phyloP scores from a whole-genome alignment of 2,329 filamentous ascomycete genomes.

The Fusarium sp. region DNA sequence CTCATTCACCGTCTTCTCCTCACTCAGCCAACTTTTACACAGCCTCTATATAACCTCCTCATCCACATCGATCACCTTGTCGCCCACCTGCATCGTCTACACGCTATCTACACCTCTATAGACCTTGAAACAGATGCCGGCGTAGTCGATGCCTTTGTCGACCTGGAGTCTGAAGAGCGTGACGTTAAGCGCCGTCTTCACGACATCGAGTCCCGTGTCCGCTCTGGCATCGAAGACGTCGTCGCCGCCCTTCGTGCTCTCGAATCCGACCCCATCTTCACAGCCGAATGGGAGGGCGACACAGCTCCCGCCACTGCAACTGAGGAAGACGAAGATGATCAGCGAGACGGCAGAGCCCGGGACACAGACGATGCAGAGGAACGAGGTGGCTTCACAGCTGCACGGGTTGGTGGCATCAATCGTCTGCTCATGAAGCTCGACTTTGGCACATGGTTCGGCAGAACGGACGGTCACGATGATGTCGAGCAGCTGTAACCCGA shows the following conservation, averaged over 20 bases:
- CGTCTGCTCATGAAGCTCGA: slow-evolving; percentile 92
- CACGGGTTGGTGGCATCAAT: slow-evolving; percentile 83
- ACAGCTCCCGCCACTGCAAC: slow-evolving; percentile 25
- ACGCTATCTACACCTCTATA: slow-evolving; percentile 79
- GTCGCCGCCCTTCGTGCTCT: slow-evolving; percentile 65
- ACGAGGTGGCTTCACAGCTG: slow-evolving; percentile 69
- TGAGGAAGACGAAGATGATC: slow-evolving; percentile 27
- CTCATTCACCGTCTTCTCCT: slow-evolving; percentile 76
- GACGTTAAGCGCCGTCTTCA: slow-evolving; percentile 74
- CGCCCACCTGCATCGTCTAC: slow-evolving; percentile 79
- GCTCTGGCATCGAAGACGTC: slow-evolving; percentile 74
- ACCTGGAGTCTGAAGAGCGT: slow-evolving; percentile 77
- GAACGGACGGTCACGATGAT: slow-evolving; percentile 42
- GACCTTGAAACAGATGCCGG: slow-evolving; percentile 87
- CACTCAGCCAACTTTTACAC: slow-evolving; percentile 71
- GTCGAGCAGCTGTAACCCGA: slow-evolving; percentile 17
- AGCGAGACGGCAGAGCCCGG: slow-evolving; percentile 35
- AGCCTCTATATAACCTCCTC: slow-evolving; percentile 73
- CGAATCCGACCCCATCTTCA: slow-evolving; percentile 59
- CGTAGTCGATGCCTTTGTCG: slow-evolving; percentile 79
- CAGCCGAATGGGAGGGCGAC: slow-evolving; percentile 57
- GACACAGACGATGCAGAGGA: slow-evolving; percentile 56
- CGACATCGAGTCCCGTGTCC: slow-evolving; percentile 72
- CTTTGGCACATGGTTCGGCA: slow-evolving; percentile 68
- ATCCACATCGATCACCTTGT: slow-evolving; percentile 84